Conservation (phyloP, 306 rosid genomes). For the Rosa multiflora region DNA sequence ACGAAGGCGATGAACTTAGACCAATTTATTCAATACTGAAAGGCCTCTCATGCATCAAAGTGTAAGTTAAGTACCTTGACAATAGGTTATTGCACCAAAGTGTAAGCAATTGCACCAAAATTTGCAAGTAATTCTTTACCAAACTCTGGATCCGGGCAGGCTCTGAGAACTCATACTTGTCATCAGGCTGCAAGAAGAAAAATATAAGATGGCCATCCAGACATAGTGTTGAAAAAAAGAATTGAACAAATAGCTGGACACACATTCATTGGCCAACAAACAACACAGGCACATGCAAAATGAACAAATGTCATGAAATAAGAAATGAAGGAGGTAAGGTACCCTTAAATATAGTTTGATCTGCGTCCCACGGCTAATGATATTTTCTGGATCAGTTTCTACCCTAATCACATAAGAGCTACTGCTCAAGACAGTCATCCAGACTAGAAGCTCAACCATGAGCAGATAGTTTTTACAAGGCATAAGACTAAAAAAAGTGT, state of each 20-base stretch:
- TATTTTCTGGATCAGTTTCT: constrained; percentile 86
- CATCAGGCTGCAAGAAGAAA: constrained; percentile 59
- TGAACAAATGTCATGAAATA: background rate
- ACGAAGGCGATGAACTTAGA: no score
- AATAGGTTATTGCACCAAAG: no score
- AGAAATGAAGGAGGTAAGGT: constrained; percentile 26
- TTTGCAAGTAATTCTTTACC: constrained; percentile 94
- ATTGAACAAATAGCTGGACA: no score
- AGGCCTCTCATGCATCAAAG: no score
- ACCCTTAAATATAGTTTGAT: constrained; percentile 83
- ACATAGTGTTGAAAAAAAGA: background rate
- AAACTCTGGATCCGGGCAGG: constrained; percentile 76
- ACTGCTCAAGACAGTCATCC: constrained; percentile 30
- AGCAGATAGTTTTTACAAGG: background rate
- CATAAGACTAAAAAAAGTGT: background rate
- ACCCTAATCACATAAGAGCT: constrained; percentile 86
- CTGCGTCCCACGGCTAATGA: constrained; percentile 88
- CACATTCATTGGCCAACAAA: background rate
- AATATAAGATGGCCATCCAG: background rate
- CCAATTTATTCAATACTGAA: no score
- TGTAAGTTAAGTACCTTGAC: no score
- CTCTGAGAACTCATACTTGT: constrained; percentile 93
- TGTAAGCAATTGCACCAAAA: accelerated
- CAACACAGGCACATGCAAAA: background rate
- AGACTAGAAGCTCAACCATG: constrained; percentile 4